A percentile compares a stretch with the other conserved stretches of the same genome.
These are phyloP conservation scores for Corylus americana DNA, from an alignment of 306 rosid species.

Conservation along the genomic window DNA sequence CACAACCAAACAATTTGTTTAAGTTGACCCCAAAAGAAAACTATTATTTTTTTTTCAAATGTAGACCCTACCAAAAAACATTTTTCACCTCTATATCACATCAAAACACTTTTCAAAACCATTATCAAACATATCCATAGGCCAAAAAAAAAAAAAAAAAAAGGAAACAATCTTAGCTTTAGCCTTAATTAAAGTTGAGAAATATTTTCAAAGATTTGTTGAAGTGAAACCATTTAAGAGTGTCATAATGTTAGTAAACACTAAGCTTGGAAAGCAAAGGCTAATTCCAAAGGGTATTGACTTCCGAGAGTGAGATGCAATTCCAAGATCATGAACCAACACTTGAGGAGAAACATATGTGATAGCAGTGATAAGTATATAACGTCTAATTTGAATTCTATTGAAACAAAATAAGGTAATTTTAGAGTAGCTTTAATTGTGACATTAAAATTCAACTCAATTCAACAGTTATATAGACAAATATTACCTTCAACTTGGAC, in stretches of 20 bases:
- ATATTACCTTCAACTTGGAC: conserved; percentile 72
- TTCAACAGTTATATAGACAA: conserved; percentile 15
- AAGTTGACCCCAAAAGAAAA: too few relatives aligned
- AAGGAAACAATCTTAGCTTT: not conserved
- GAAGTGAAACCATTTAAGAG: not conserved
- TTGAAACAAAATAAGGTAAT: conserved; percentile 15
- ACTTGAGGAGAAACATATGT: not conserved
- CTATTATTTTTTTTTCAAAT: too few relatives aligned
- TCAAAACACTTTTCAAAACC: too few relatives aligned
- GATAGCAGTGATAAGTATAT: not conserved
- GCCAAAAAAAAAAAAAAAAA: not conserved
- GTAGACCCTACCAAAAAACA: too few relatives aligned
- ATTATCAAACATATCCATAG: not conserved
- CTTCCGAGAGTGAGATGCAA: not conserved
- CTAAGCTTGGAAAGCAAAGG: not conserved
- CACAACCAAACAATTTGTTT: too few relatives aligned
- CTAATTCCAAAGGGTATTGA: not conserved
- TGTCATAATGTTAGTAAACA: not conserved
- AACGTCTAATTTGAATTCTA: not conserved
- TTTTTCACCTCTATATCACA: too few relatives aligned
- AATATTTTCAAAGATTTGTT: not conserved
- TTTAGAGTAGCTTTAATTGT: not conserved
- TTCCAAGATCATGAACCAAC: conserved; percentile 9
- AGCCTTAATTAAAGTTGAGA: not conserved
- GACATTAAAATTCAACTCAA: not conserved